Base-by-base conservation (phyloP, 2,329 filamentous ascomycete species). In the Thermothelomyces thermophilus region DNA sequence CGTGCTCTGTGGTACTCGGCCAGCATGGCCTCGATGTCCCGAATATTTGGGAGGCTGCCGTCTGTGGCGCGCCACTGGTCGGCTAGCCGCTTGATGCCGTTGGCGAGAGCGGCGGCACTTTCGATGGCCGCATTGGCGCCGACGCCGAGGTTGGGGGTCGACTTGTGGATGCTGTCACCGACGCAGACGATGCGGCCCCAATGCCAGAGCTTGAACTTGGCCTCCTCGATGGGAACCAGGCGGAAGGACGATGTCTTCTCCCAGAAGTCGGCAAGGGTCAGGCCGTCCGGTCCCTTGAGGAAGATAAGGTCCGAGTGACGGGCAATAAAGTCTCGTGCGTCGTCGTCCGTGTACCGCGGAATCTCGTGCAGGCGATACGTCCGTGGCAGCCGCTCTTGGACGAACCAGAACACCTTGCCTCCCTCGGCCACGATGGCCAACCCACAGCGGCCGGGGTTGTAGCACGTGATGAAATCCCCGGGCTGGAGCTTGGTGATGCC, bases 51-150 rank as follows among this genome's bases (percentile, higher is more conserved):
- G 5, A 34, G 35, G 0, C 36, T 33, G 13, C 42, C 35, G 14
- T 39, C 46, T 1, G 26, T 31, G 13, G 36, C 24, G 13, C 3
- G 19, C 16, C 28, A 41, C 2, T 34, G 10, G 43, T 55, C 50
- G 19, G 42, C 41, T 14, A 57, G 36, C 1, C 40, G 24, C 39
- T 53, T 53, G 48, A 57, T 54, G 20, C 42, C 46, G 41, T 54
- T 58, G 22, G 56, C 54, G 11, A 58, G 36, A 1, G 46, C 31
- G 2, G 56, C 56, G 8, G 46, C 56, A 26, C 46, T 55, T 41
- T 58, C 56, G 22, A 58, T 52, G 16, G 49, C 56, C 11, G 30
- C 14, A 35, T 58, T 58, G 2, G 53, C 56, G 17, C 56, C 56
- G 16, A 42, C 17, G 2, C 55, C 56, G 13, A 58, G 31, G 39